These are phyloP conservation scores for Gynostemma pentaphyllum DNA, from an alignment of 306 rosid genomes.

Conservation along the genomic window DNA sequence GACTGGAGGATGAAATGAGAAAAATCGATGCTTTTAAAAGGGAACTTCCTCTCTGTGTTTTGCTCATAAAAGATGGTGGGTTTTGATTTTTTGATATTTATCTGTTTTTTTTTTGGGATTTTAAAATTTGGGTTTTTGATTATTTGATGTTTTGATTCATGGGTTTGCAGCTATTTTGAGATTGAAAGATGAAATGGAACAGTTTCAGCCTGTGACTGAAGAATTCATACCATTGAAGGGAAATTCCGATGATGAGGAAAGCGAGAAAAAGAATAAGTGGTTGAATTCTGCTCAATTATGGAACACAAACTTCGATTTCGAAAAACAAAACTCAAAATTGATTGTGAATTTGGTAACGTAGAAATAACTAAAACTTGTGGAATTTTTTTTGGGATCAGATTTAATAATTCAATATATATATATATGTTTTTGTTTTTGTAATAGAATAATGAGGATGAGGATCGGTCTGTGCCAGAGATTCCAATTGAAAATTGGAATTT, in stretches of 20 bases:
- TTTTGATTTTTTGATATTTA: neutral
- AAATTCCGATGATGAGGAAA: conserved; percentile 14
- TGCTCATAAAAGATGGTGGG: conserved; percentile 58
- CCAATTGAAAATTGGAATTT: conserved; percentile 19
- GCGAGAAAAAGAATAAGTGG: conserved; percentile 11
- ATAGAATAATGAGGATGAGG: conserved; percentile 46
- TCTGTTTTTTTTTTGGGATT: neutral
- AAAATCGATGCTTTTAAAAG: conserved; percentile 72
- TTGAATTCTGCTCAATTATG: conserved; percentile 60
- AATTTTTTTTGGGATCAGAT: neutral
- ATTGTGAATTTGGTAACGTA: conserved; percentile 19
- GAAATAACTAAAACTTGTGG: no score
- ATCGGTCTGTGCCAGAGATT: conserved; percentile 20
- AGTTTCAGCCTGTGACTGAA: conserved; percentile 20
- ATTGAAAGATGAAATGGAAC: conserved; percentile 40
- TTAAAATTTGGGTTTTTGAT: neutral
- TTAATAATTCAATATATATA: neutral
- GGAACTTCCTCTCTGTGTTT: conserved; percentile 73
- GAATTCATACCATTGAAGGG: conserved; percentile 26
- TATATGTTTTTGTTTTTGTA: neutral
- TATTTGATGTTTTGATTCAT: conserved; percentile 4
- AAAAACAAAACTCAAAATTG: conserved; percentile 9
- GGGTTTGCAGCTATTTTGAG: conserved; percentile 39
- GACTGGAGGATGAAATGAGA: conserved; percentile 57
- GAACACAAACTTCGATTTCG: conserved; percentile 27